Evolutionary conservation across 208 protist genomes (phyloP).

Genomic region (Trypanosoma conorhini): DNA sequence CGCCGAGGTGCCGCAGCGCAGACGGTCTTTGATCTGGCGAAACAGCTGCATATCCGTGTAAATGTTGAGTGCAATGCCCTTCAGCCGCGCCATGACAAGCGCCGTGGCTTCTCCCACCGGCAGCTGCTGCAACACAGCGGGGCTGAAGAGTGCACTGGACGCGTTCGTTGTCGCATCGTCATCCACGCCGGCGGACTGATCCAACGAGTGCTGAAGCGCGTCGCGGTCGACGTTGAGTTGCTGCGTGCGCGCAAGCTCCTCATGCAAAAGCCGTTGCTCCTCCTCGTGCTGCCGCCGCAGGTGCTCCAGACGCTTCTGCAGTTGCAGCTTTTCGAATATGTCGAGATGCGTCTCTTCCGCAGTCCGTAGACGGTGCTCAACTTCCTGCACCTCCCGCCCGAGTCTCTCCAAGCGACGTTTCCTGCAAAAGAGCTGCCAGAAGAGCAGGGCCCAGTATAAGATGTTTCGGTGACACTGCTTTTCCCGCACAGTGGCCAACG

Average conservation of each 20-base stretch:
- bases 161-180: slow-evolving; percentile 8
- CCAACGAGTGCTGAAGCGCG: slow-evolving; percentile 2
- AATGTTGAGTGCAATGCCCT: slow-evolving; percentile 84
- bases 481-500: slow-evolving; percentile 46
- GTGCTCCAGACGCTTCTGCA: slow-evolving; percentile 74
- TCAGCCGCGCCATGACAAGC: slow-evolving; percentile 84
- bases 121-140: slow-evolving; percentile 68
- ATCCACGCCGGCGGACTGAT: slow-evolving; percentile 1
- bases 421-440: slow-evolving; percentile 51
- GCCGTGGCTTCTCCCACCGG: slow-evolving; percentile 56
- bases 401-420: slow-evolving; percentile 28
- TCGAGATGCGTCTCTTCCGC: slow-evolving; percentile 65
- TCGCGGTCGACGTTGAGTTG: slow-evolving; percentile 15
- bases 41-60: slow-evolving; percentile 87
- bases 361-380: slow-evolving; percentile 44
- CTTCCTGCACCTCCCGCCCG: slow-evolving; percentile 32
- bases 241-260: slow-evolving; percentile 24
- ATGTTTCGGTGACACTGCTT: slow-evolving; percentile 38
- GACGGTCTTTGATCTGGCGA: slow-evolving; percentile 71
- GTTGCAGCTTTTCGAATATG: slow-evolving; percentile 84
- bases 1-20: slow-evolving; percentile 49
- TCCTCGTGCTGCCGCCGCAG: slow-evolving; percentile 46
- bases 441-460: slow-evolving; percentile 39
- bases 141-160: slow-evolving; percentile 40
- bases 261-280: slow-evolving; percentile 39